Evolutionary conservation across 495 filamentous ascomycete species (phyloP), one percentile per base, ranked within the genome.

Genomic region (Aspergillus avenaceus): DNA sequence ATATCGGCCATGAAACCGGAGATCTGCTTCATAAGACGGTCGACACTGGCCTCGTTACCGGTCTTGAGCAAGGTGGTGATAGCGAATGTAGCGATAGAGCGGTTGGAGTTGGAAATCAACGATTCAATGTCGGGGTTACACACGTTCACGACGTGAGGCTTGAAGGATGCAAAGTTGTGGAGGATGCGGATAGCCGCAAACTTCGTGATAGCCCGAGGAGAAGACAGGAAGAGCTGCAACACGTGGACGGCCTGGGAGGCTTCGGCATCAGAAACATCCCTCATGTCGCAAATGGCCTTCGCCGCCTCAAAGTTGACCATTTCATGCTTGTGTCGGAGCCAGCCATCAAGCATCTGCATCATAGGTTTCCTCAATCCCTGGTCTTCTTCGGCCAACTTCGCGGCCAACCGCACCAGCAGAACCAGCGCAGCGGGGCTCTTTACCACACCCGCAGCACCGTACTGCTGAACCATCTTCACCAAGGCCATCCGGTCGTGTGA

Each of bases 391-490:
- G 93, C 93, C 52, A 99, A 76, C 72, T 96, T 95, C 27, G 93
- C 90, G 41, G 95, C 95, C 48, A 99, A 70, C 41, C 93, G 82
- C 31, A 99, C 95, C 21, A 99, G 75, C 78, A 99, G 83, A 13
- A 97, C 80, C 52, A 90, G 84, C 28, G 91, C 93, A 31, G 91
- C 91, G 12, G 92, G 91, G 65, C 88, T 97, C 80, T 96, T 97
- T 45, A 96, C 86, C 21, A 87, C 90, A 37, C 92, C 91, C 7
- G 92, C 86, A 45, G 85, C 84, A 26, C 89, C 88, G 61, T 95
- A 97, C 65, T 97, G 95, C 71, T 99, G 93, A 12, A 97, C 93
- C 95, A 99, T 97, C 80, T 97, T 99, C n/a, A 97, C 93, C 57
- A 99, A 71, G 6, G 92, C 88, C 95, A 97, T 99, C 60, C 93